These are phyloP conservation scores for Nitzschia palea DNA, from an alignment of 108 stramenopile genomes.

Conservation along the genomic window DNA sequence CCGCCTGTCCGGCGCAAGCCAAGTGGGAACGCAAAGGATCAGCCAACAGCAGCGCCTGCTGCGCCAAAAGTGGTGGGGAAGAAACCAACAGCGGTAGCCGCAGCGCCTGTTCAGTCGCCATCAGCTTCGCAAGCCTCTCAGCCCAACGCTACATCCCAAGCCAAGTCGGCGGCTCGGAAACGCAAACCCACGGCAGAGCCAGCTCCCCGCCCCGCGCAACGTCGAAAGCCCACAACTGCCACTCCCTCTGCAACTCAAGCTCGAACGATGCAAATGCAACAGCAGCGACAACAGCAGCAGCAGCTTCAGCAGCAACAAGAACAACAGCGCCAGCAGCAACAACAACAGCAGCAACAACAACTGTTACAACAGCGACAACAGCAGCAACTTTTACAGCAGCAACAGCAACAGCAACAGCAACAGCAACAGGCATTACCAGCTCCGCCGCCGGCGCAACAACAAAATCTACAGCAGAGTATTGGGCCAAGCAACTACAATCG, in stretches of 20 bases:
- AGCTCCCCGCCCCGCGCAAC: constrained; percentile 15
- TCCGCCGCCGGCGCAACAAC: background rate
- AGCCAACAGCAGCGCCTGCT: background rate
- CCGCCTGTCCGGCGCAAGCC: background rate
- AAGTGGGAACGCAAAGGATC: background rate
- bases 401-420: constrained; percentile 1
- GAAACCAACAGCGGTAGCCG: constrained; percentile 4
- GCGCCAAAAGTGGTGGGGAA: constrained; percentile 4
- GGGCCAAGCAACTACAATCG: constrained; percentile 2
- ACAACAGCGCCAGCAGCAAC: constrained; percentile 13
- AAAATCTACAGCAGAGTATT: background rate
- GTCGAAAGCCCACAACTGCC: constrained; percentile 8
- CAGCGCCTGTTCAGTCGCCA: background rate
- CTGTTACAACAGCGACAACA: constrained; percentile 4
- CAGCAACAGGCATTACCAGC: background rate
- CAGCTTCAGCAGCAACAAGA: background rate
- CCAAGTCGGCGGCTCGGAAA: constrained; percentile 12
- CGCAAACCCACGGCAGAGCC: constrained; percentile 7
- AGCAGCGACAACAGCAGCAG: constrained; percentile 15
- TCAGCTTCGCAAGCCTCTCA: background rate
- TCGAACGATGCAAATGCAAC: constrained; percentile 9
- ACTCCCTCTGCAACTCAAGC: constrained; percentile 5
- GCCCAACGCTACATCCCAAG: background rate
- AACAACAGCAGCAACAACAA: constrained; percentile 17
- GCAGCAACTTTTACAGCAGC: background rate